These are phyloP conservation scores for Cyclotella baltica DNA, from an alignment of 108 stramenopile species.

Conservation along the genomic window DNA sequence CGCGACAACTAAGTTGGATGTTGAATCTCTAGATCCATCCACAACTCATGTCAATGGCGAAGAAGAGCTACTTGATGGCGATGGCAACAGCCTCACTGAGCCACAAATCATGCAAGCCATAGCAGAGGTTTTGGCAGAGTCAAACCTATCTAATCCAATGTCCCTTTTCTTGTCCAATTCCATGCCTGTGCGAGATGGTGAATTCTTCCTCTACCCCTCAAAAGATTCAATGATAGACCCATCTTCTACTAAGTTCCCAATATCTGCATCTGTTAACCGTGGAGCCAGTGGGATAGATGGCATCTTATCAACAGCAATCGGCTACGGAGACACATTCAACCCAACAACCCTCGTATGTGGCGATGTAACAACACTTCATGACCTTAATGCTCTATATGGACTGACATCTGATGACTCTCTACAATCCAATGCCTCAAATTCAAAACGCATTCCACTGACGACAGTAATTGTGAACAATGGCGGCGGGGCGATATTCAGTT, in stretches of 20 bases:
- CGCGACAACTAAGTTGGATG: constrained; percentile 23
- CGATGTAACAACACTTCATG: constrained; percentile 91
- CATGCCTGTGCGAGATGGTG: constrained; percentile 94
- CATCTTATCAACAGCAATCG: constrained; percentile 86
- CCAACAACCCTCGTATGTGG: constrained; percentile 87
- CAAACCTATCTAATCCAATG: constrained; percentile 24
- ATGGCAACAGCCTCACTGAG: constrained; percentile 65
- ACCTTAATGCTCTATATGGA: constrained; percentile 84
- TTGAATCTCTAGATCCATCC: not conserved
- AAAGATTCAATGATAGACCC: not conserved
- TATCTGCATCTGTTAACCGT: constrained; percentile 75
- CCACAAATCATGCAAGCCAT: constrained; percentile 82
- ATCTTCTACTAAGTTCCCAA: constrained; percentile 18
- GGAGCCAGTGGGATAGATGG: constrained; percentile 97
- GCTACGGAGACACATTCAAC: constrained; percentile 73
- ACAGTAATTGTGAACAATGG: constrained; percentile 90
- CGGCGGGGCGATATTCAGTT: constrained; percentile 95
- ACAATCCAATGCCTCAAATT: constrained; percentile 25
- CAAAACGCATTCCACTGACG: constrained; percentile 62
- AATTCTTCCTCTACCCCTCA: constrained; percentile 83
- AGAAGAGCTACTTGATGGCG: not conserved
- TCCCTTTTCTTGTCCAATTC: constrained; percentile 90
- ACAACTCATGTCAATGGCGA: not conserved
- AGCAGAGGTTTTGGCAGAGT: constrained; percentile 56
- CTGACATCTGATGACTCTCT: constrained; percentile 43